Evolutionary conservation across 306 rosid genomes (phyloP).

Genomic region (Vachellia pachyceras): DNA sequence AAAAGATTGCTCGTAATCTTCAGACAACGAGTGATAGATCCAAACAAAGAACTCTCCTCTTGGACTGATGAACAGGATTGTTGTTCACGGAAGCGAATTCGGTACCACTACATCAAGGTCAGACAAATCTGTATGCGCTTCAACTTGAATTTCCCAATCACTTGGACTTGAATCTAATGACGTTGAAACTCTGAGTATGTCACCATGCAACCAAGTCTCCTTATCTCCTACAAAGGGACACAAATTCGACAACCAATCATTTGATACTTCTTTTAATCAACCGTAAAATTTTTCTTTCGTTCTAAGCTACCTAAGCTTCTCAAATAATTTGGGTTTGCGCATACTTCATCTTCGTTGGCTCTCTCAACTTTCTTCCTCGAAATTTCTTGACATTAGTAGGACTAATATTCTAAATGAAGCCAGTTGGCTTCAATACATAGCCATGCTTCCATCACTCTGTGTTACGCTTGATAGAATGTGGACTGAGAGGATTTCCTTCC

Average conservation of each 20-base stretch:
- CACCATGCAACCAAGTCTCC: neutral
- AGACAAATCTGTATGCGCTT: neutral
- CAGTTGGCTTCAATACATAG: conserved; percentile 18
- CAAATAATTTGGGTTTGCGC: neutral
- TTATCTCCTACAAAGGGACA: too few relatives aligned
- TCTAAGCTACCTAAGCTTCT: neutral
- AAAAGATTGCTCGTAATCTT: neutral
- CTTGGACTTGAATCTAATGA: neutral
- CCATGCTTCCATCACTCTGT: conserved; percentile 3
- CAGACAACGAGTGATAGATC: conserved; percentile 5
- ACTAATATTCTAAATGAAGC: neutral
- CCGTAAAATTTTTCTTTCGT: neutral
- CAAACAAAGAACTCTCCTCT: neutral
- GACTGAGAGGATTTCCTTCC: neutral
- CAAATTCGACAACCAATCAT: neutral
- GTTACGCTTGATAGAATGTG: neutral
- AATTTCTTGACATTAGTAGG: neutral
- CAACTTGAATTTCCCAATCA: neutral
- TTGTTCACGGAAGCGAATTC: conserved; percentile 6
- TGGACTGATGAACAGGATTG: conserved; percentile 7
- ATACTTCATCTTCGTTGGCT: neutral
- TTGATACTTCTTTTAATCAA: neutral
- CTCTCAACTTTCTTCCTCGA: conserved; percentile 20
- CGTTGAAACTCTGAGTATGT: neutral
- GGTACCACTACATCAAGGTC: neutral